Conservation (phyloP, 139 green algal species). For the Zygnema cylindricum region DNA sequence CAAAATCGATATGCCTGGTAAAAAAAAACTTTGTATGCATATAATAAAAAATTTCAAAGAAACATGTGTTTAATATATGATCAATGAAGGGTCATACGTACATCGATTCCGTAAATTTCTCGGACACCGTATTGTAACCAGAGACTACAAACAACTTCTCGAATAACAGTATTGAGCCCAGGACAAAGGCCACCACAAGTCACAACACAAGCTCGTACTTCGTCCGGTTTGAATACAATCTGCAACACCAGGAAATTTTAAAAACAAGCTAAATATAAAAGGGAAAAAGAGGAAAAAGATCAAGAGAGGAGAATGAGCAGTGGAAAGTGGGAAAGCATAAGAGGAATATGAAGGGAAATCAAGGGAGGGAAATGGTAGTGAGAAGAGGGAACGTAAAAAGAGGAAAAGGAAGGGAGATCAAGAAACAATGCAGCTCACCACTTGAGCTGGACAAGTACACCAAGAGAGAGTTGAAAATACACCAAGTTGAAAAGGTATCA, state of each 20-base stretch:
- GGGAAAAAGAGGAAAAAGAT: slow-evolving; percentile 22
- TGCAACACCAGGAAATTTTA: slow-evolving; percentile 31
- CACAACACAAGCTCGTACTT: slow-evolving; percentile 89
- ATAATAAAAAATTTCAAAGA: no score
- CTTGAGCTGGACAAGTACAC: no score
- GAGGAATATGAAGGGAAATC: no score
- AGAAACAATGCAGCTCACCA: no score
- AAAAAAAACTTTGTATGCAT: no score
- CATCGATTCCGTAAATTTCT: slow-evolving; percentile 80
- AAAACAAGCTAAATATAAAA: neutral
- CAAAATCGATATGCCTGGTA: no score
- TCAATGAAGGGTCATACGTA: slow-evolving; percentile 32
- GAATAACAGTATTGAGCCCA: slow-evolving; percentile 96
- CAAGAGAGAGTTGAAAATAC: no score
- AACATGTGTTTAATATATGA: no score
- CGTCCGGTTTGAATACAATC: slow-evolving; percentile 76
- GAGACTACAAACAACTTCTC: slow-evolving; percentile 66
- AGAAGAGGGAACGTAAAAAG: no score
- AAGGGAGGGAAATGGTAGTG: no score
- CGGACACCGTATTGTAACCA: slow-evolving; percentile 64
- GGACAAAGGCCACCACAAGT: slow-evolving; percentile 97
- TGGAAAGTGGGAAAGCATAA: neutral
- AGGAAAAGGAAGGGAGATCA: no score
- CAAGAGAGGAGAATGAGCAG: neutral
- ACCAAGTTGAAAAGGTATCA: no score